Percentiles rank a stretch among this genome's conserved stretches.
These are phyloP conservation scores for Beta corolliflora DNA, from an alignment of 179 eudicot species.

Conservation along the genomic window DNA sequence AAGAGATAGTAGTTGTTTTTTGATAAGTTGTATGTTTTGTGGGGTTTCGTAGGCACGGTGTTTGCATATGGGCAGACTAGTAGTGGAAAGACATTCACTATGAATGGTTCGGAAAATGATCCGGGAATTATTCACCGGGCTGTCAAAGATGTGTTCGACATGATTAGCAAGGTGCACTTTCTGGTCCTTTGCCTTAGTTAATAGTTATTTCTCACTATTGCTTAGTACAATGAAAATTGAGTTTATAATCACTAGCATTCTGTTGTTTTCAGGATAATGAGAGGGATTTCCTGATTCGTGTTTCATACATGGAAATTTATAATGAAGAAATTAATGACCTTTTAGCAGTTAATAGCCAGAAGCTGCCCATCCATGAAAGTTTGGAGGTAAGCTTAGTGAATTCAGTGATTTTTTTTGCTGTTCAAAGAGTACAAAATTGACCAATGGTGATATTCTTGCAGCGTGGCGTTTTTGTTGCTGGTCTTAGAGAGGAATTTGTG, in stretches of 20 bases:
- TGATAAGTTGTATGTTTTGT: neutral
- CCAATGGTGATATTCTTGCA: conserved; percentile 24
- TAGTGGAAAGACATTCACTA: conserved; percentile 95
- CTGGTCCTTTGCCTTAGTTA: neutral
- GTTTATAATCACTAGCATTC: neutral
- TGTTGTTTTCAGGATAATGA: conserved; percentile 51
- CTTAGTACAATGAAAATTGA: neutral
- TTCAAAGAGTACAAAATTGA: neutral
- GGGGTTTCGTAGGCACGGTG: conserved; percentile 67
- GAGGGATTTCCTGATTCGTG: conserved; percentile 85
- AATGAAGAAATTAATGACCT: conserved; percentile 97
- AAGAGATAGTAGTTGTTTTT: neutral
- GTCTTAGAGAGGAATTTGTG: conserved; percentile 91
- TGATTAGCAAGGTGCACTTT: conserved; percentile 50
- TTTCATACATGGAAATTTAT: conserved; percentile 96
- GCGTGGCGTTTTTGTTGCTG: conserved; percentile 97
- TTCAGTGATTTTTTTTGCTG: neutral
- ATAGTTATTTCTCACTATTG: neutral
- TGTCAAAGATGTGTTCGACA: conserved; percentile 69
- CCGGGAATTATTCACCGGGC: conserved; percentile 88
- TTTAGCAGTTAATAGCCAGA: conserved; percentile 73
- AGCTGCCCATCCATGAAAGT: conserved; percentile 89
- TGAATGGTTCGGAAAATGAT: conserved; percentile 88
- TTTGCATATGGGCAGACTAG: conserved; percentile 99
- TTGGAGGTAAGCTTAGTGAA: conserved; percentile 57